Evolutionary conservation across 768 basidiomycete species (phyloP).

Genomic region (Leucosporidium yakuticum): DNA sequence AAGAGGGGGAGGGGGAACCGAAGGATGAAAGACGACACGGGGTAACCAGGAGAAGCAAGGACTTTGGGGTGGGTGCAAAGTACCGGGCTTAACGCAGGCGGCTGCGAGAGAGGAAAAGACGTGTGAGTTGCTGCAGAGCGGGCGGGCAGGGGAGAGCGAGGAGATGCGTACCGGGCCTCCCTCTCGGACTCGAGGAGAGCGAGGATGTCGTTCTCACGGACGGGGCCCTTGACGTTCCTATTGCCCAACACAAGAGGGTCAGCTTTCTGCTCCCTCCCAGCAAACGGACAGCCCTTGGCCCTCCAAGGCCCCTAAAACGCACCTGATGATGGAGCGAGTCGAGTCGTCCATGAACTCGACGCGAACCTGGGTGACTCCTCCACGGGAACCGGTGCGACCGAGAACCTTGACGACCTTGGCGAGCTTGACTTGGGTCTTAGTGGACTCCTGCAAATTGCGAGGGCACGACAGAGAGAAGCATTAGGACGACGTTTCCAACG

Average conservation of each 20-base stretch:
- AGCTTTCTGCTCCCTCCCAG: not conserved
- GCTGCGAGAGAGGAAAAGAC: constrained; percentile 5
- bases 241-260: not conserved
- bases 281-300: not conserved
- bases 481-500: not conserved
- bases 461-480: not conserved
- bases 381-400: constrained; percentile 96
- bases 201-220: constrained; percentile 90
- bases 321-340: constrained; percentile 85
- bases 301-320: not conserved
- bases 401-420: constrained; percentile 80
- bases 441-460: constrained; percentile 42
- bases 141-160: not conserved
- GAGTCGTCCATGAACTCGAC: constrained; percentile 99
- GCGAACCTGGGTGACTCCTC: constrained; percentile 98
- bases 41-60: not conserved
- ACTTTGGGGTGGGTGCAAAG: not conserved
- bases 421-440: constrained; percentile 84
- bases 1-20: not conserved
- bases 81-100: constrained; percentile 20
- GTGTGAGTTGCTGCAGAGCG: not conserved
- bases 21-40: too few relatives aligned
- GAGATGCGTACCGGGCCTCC: constrained; percentile 79
- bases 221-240: constrained; percentile 91
- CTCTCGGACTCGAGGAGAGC: constrained; percentile 96